Base-by-base conservation (phyloP, 345 rosid genomes). In the Leavenworthia alabamica region DNA sequence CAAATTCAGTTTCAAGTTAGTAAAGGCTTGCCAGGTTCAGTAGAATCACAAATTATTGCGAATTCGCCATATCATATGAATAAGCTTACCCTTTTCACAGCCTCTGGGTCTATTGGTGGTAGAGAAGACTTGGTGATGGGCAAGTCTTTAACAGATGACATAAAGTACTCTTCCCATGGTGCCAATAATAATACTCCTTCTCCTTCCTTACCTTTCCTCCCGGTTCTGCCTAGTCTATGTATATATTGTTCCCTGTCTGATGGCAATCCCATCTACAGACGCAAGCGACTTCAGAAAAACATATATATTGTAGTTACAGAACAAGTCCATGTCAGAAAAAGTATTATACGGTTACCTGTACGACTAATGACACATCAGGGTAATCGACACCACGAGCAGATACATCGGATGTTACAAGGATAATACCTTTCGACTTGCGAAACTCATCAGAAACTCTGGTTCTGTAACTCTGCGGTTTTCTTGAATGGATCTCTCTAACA, bases 341-440 rank as follows among this genome's bases (percentile, higher is more conserved):
- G 20, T 47, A 56, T 10, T 8, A n/a, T 36, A 17, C 29, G 26
- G 22, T 61, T 80, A 90, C 99, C 96, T 94, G 97, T 39, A 94
- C 61, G 68, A 94, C 97, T 31, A 94, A 90, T 63, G 97, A 86
- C 16, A 94, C 97, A 67, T 94, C 97, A 23, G 99, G 99, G 74
- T 94, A 94, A 74, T 94, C 99, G 41, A 94, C 99, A 62, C 99
- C 96, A 27, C 99, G 92, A 7, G 99, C 99, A 72, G 99, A 90
- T 42, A 94, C 96, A 80, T 94, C 99, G 1, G 99, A 94, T 23
- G 97, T 94, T 56, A 85, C 99, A 16, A 89, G 97, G 59, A 93
- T 89, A 14, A 93, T 78, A 74, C 90, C 82, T 78, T 84, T 93
- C 12, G 99, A 93, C 75, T 89, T 93, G 60, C 97, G 80, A 79